Evolutionary conservation across 495 filamentous ascomycete species (phyloP).

Genomic region (Xanthoparmelia taractica): DNA sequence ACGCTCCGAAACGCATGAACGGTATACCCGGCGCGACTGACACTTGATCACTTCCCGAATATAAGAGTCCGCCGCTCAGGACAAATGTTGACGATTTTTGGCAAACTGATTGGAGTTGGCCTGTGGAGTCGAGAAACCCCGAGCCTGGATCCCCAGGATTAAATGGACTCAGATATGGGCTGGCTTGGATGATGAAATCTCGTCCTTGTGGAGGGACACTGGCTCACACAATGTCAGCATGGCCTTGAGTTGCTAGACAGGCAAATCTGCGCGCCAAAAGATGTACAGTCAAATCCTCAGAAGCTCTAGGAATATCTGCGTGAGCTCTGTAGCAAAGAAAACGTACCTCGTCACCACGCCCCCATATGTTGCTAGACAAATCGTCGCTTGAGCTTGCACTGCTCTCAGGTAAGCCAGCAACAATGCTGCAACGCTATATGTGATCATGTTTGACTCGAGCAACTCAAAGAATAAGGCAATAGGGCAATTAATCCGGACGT

Average conservation of each 20-base stretch:
- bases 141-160: background rate
- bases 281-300: background rate
- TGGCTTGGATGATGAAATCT: slow-evolving; percentile 7
- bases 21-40: slow-evolving; percentile 8
- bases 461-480: background rate
- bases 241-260: background rate
- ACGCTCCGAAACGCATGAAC: slow-evolving; percentile 9
- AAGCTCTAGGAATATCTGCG: background rate
- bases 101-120: slow-evolving; percentile 12
- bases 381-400: slow-evolving; percentile 8
- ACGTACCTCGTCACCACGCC: slow-evolving; percentile 9
- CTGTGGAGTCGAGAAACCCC: slow-evolving; percentile 12
- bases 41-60: background rate
- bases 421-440: background rate
- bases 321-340: background rate
- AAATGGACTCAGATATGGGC: background rate
- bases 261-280: background rate
- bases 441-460: background rate
- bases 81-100: slow-evolving; percentile 9
- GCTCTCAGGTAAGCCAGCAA: slow-evolving; percentile 4
- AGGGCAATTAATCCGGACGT: background rate
- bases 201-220: slow-evolving; percentile 4
- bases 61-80: slow-evolving; percentile 10
- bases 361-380: slow-evolving; percentile 15
- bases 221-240: background rate